Conservation (phyloP, 441 rosid genomes). For the Lepidium campestre region DNA sequence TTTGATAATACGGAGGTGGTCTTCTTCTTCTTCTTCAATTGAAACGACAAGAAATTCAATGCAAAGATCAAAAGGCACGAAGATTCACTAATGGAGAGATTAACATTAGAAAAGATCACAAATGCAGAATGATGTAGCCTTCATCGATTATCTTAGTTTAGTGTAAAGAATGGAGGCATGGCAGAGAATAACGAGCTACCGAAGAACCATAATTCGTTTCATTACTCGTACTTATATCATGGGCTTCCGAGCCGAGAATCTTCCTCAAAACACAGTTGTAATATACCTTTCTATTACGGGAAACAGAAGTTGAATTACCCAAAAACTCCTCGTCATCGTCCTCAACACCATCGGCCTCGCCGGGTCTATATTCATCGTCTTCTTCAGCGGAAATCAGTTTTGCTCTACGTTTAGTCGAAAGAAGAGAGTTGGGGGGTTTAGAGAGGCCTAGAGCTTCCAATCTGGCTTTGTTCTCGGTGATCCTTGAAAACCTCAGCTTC, state of each 20-base stretch:
- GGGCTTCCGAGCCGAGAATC: too few species aligned
- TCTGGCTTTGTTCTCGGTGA: slow-evolving; percentile 76
- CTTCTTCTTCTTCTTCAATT: slow-evolving; percentile 40
- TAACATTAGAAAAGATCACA: not conserved
- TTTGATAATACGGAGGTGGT: slow-evolving; percentile 30
- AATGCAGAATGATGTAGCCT: not conserved
- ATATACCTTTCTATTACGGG: slow-evolving; percentile 37
- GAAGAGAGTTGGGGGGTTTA: slow-evolving; percentile 49
- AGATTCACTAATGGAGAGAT: not conserved
- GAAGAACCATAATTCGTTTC: not conserved
- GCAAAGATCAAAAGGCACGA: not conserved
- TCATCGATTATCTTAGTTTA: not conserved
- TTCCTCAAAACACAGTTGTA: too few species aligned
- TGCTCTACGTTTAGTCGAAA: slow-evolving; percentile 31
- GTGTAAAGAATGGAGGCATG: not conserved
- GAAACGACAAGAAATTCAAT: not conserved
- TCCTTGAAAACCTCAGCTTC: slow-evolving; percentile 66
- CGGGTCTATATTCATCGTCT: slow-evolving; percentile 57
- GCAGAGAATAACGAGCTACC: not conserved
- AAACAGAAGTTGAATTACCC: slow-evolving; percentile 26
- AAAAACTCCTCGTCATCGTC: slow-evolving; percentile 34
- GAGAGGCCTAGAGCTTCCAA: slow-evolving; percentile 78
- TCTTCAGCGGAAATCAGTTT: slow-evolving; percentile 40
- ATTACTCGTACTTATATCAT: too few species aligned
- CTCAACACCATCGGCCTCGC: slow-evolving; percentile 23